A percentile compares a stretch with the other conserved stretches of the same genome.
Evolutionary conservation across 2,329 filamentous ascomycete genomes (phyloP).

Genomic region (Sarocladium kiliense): DNA sequence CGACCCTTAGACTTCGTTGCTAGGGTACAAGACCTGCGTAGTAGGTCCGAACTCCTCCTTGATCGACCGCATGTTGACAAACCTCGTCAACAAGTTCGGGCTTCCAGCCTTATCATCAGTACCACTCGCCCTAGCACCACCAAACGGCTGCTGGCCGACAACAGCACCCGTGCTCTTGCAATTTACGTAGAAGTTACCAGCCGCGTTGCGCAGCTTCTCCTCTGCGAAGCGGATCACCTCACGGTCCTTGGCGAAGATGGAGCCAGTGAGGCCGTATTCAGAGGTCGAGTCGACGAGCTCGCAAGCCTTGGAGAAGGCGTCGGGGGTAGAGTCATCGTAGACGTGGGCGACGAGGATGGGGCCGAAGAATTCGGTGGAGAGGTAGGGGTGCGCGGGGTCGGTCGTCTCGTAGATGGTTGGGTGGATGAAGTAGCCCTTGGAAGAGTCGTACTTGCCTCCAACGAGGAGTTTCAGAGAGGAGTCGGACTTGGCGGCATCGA

Average conservation of each 20-base stretch:
- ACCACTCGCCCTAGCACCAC: slow-evolving; percentile 61
- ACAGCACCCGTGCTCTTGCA: slow-evolving; percentile 74
- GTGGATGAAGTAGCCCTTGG: slow-evolving; percentile 76
- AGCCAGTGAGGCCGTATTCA: slow-evolving; percentile 74
- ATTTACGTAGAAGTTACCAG: slow-evolving; percentile 84
- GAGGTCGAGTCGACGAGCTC: slow-evolving; percentile 64
- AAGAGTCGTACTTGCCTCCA: slow-evolving; percentile 73
- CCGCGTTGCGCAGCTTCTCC: slow-evolving; percentile 64
- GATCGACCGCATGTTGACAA: slow-evolving; percentile 62
- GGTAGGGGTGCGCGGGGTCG: slow-evolving; percentile 67
- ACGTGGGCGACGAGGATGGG: slow-evolving; percentile 70
- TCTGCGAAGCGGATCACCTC: slow-evolving; percentile 62
- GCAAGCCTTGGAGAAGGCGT: slow-evolving; percentile 55
- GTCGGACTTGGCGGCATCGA: slow-evolving; percentile 76
- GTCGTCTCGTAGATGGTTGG: slow-evolving; percentile 76
- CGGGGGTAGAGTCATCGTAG: slow-evolving; percentile 62
- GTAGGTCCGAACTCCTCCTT: slow-evolving; percentile 71
- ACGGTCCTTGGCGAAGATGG: slow-evolving; percentile 69
- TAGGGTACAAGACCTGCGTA: slow-evolving; percentile 61
- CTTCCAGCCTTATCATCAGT: slow-evolving; percentile 73
- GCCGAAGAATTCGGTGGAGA: slow-evolving; percentile 78
- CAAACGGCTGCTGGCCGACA: slow-evolving; percentile 69
- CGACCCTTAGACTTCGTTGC: slow-evolving; percentile 53
- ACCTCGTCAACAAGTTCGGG: slow-evolving; percentile 56
- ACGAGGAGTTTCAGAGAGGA: slow-evolving; percentile 64